Base-by-base conservation (phyloP, 768 basidiomycete species). In the Mycena olivaceomarginata region DNA sequence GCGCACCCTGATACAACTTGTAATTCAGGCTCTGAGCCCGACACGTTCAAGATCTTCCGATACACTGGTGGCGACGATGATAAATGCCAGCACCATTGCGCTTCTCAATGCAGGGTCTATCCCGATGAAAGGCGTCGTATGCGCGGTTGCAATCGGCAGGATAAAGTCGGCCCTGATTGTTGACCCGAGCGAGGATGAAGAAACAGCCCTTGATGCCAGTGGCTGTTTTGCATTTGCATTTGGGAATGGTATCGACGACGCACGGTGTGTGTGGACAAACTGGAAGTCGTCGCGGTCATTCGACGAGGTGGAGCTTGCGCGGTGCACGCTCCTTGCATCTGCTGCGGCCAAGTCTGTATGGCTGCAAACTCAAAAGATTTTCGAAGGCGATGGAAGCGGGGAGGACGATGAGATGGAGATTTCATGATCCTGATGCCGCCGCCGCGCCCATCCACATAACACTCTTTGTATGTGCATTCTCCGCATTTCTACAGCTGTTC, bases 211-310 rank as follows among this genome's bases (percentile, higher is more conserved):
- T 0, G 84, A 81, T 2, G 90, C 87, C 8, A 85, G 87, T 6
- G 95, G 95, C 0, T 93, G 93, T 79, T 96, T 96, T 79, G 95
- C 93, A 0, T 96, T 95, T 83, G 79, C 94, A 70, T 89, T 90
- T 80, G 84, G 86, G 4, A 84, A 85, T 70, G 80, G 82, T 11
- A 76, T 68, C 9, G 70, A 77, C 10, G 80, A 83, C 16, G 77
- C 80, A n/a, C 82, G 85, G 45, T 88, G 89, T 65, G 89, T 93
- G 11, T 94, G 93, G 93, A 89, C 91, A 16, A 91, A 89, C 80
- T 94, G 93, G 90, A 86, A 85, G 65, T 82, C 88, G 0, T 77
- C 73, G 5, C 80, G 82, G 56, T 7, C 75, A 1, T 88, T 90
- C 77, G 85, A 89, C 56, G 87, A 87, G 65, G 82, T 72, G 1